Evolutionary conservation across 208 protist species (phyloP).

Genomic region (Crithidia mellificae): DNA sequence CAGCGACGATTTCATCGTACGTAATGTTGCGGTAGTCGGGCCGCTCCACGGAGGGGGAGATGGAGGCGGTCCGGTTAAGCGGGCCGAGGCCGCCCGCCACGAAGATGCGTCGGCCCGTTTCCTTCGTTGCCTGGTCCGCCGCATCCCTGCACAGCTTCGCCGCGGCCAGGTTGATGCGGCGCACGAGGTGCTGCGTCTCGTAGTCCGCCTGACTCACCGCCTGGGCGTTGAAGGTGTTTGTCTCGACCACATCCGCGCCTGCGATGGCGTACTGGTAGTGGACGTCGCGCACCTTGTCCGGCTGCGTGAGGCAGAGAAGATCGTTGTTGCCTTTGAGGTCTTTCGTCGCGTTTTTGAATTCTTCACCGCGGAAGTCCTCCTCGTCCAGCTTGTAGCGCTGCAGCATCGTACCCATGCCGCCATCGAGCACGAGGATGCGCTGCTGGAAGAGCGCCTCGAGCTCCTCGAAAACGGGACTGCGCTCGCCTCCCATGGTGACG

Average conservation of each 20-base stretch:
- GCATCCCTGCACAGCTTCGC: constrained; percentile 72
- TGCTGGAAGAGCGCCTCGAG: constrained; percentile 52
- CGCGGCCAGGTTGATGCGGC: constrained; percentile 84
- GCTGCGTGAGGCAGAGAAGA: constrained; percentile 92
- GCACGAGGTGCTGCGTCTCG: constrained; percentile 82
- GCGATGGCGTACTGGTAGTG: constrained; percentile 93
- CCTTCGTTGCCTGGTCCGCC: constrained; percentile 38
- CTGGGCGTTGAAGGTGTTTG: constrained; percentile 96
- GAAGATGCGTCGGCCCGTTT: constrained; percentile 70
- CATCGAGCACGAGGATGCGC: constrained; percentile 91
- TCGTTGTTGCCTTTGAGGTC: constrained; percentile 98
- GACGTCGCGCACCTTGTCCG: constrained; percentile 90
- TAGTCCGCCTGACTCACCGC: constrained; percentile 95
- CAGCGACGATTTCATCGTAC: constrained; percentile 92
- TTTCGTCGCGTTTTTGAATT: constrained; percentile 87
- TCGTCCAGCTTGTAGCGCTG: constrained; percentile 89
- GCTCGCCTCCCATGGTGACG: constrained; percentile 24
- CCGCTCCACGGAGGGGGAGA: constrained; percentile 93
- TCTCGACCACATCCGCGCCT: constrained; percentile 96
- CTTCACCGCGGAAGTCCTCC: constrained; percentile 79
- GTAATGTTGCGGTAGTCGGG: constrained; percentile 92
- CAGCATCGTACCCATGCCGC: constrained; percentile 97
- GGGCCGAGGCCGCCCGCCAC: constrained; percentile 96
- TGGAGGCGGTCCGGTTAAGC: constrained; percentile 94
- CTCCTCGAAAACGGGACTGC: constrained; percentile 54